Evolutionary conservation across 2,329 filamentous ascomycete genomes (phyloP), one percentile per base, ranked within the genome.

Genomic region (Ophiocordyceps robertsii): DNA sequence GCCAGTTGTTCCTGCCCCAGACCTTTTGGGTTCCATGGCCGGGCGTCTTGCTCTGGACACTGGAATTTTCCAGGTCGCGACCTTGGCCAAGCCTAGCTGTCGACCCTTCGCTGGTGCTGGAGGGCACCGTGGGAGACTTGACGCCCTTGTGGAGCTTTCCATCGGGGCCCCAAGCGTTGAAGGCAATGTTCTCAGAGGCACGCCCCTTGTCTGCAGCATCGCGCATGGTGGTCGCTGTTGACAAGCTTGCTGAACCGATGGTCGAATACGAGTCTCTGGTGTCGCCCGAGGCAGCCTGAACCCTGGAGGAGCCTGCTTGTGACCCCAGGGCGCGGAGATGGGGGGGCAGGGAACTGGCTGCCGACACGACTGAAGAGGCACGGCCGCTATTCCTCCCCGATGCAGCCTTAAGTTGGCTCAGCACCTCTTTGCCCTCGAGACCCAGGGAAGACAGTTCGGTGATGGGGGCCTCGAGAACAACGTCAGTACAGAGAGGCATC

Each of bases 91-190:
- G 39, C 21, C 37, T 43, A 2, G n/a, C 33, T 4, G 47, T 48
- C 9, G 43, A 46, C 3, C 46, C 46, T 1, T 47, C 50, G 2
- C 40, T 42, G 1, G 44, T 36, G 35, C 44, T 50, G 2, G 55
- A 56, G 17, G 39, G 37, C 3, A 47, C 38, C 0, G 59, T 58
- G 2, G 49, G 46, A 0, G 48, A 42, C 43, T 60, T 61, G 33
- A 45, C 24, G 1, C 21, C 43, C 3, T 39, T 38, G 27, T 59
- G 45, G 6, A 43, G 49, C 1, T 43, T 45, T 1, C 61, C 61
- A 5, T 33, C 42, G 1, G 50, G 16, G 10, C 58, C 58, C 58
- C 59, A 64, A 2, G 56, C 58, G 27, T 60, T 62, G 48, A 47
- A 62, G 0, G 37, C 29, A 1, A 53, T 38, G 42, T 43, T 24